phyloP scores from a whole-genome alignment of 2,329 filamentous ascomycete genomes.

The Allantophomopsis lycopodina region DNA sequence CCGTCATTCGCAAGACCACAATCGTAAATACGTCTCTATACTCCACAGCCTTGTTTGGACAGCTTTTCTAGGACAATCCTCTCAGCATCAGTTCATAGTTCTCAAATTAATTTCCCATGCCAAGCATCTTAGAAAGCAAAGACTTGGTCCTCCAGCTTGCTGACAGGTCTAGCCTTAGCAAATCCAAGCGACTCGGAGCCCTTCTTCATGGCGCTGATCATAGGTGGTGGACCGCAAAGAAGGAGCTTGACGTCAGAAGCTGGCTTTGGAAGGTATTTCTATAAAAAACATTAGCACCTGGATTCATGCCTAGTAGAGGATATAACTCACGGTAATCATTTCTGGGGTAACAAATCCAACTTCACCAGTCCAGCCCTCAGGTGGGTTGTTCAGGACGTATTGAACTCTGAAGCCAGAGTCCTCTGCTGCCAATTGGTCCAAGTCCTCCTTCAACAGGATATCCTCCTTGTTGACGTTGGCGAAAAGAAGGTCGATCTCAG shows the following conservation, averaged over 20 bases:
- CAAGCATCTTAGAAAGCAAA: slow-evolving; percentile 65
- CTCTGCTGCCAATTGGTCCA: slow-evolving; percentile 64
- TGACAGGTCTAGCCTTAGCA: slow-evolving; percentile 84
- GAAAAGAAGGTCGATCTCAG: slow-evolving; percentile 88
- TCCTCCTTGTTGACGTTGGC: slow-evolving; percentile 91
- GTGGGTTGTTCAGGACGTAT: slow-evolving; percentile 95
- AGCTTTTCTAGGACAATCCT: no score
- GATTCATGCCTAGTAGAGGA: background rate
- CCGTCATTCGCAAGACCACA: no score
- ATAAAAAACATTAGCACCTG: slow-evolving; percentile 13
- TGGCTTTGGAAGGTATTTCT: slow-evolving; percentile 72
- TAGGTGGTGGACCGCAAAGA: slow-evolving; percentile 89
- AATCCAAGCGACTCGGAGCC: slow-evolving; percentile 78
- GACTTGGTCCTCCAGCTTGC: slow-evolving; percentile 96
- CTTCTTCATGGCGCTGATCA: slow-evolving; percentile 97
- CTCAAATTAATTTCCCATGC: no score
- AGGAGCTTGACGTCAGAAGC: slow-evolving; percentile 85
- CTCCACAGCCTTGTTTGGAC: no score
- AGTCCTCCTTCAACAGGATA: slow-evolving; percentile 84
- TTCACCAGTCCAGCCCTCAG: slow-evolving; percentile 80
- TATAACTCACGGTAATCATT: slow-evolving; percentile 67
- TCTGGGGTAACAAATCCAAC: slow-evolving; percentile 91
- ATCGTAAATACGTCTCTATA: no score
- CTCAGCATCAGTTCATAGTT: no score
- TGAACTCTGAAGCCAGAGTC: slow-evolving; percentile 76